A percentile compares a stretch with the other conserved stretches of the same genome.
These are phyloP conservation scores for Triticum timopheevii DNA, from an alignment of 176 grass and related monocot genomes.

Conservation along the genomic window DNA sequence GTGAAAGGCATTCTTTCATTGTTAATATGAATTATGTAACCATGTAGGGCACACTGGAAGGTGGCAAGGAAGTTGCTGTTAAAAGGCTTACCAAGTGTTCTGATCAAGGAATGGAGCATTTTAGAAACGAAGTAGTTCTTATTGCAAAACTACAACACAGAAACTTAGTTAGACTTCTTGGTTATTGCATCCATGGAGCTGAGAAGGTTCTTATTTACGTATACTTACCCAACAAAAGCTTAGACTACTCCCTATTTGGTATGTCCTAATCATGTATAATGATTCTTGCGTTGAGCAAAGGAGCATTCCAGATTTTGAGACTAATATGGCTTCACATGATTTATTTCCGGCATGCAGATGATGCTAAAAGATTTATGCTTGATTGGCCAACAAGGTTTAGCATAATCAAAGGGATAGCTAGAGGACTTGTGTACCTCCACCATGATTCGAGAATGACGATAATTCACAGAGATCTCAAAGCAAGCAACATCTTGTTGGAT, in stretches of 20 bases:
- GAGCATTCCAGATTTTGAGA: neutral
- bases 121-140: slow-evolving; percentile 55
- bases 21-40: neutral
- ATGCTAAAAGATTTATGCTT: slow-evolving; percentile 12
- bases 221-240: slow-evolving; percentile 59
- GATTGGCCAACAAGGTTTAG: slow-evolving; percentile 31
- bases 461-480: slow-evolving; percentile 45
- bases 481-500: slow-evolving; percentile 51
- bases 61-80: slow-evolving; percentile 51
- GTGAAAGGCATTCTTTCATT: neutral
- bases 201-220: slow-evolving; percentile 58
- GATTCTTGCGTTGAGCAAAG: neutral
- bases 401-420: slow-evolving; percentile 39
- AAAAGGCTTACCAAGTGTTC: slow-evolving; percentile 35
- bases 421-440: slow-evolving; percentile 58
- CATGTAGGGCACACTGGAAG: slow-evolving; percentile 29
- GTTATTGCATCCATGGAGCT: slow-evolving; percentile 45
- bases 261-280: neutral
- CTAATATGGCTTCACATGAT: neutral
- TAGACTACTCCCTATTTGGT: slow-evolving; percentile 55
- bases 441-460: slow-evolving; percentile 49
- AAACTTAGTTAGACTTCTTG: slow-evolving; percentile 51
- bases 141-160: slow-evolving; percentile 58
- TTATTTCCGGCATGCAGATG: neutral
- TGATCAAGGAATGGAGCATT: slow-evolving; percentile 42